Base-by-base conservation (phyloP, 306 rosid genomes). In the Prosopis cineraria region DNA sequence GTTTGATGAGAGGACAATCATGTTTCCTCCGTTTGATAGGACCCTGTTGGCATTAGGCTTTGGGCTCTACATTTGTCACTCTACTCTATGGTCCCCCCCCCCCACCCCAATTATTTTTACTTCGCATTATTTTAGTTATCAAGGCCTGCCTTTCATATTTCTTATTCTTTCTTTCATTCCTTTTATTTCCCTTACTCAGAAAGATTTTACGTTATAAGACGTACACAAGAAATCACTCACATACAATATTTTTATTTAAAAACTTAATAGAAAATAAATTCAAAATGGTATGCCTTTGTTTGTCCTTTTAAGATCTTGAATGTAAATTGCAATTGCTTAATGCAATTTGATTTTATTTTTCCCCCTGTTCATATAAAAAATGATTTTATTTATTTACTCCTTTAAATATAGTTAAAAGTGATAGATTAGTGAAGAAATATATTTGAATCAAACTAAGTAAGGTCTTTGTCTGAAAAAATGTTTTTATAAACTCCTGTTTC, bases 21-120 rank as follows among this genome's bases (percentile, higher is more conserved):
- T 65, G 70, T 65, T 65, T 37, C 30, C 70, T n/a, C 43, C 37
- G 70, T 65, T n/a, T 65, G 20, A 65, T 65, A 65, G 70, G 70
- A 37, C 48, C 70, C 70, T 37, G 36, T 37, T 37, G 47, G 70
- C 47, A 36, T 36, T 37, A 0, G 70, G 19, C 70, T 36, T 65
- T 37, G 30, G 70, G 19, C 70, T 65, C 13, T 37, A 10, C 31
- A 65, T 36, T 36, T 37, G 37, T 36, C 43, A 20, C 47, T 37
- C 47, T 65, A 36, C 47, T 34, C 36, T 1, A 34, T 65, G 70
- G 70, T 37, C 70, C 70, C 70, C 16, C 59, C 59, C 34, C 34
- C 34, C 34, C 34, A 31, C 34, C 34, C 2, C 5, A 29, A 22
- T 20, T 0, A 9, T 5, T 64, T 62, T 65, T 8, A 64, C 31